Conservation (phyloP, 2,329 filamentous ascomycete species). For the Dactylellina cionopaga region DNA sequence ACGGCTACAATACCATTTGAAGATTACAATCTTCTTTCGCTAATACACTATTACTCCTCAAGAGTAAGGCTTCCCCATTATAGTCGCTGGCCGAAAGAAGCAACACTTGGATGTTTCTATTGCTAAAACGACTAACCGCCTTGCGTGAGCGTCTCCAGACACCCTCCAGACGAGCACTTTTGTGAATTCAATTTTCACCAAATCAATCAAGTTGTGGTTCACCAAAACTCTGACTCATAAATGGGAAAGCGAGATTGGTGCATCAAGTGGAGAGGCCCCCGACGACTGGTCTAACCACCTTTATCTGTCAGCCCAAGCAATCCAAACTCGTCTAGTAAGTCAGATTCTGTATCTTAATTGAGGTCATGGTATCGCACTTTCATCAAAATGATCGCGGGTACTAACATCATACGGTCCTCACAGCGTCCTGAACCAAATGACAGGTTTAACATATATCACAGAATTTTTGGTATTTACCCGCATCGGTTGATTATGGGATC, state of each 20-base stretch:
- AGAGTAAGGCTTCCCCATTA: no score
- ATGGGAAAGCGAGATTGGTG: background rate
- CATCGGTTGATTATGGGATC: background rate
- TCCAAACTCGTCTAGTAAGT: no score
- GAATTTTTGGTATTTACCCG: background rate
- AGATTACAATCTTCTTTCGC: no score
- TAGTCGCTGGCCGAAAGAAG: no score
- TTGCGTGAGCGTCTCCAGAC: no score
- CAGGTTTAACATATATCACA: constrained; percentile 9
- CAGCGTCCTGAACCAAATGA: constrained; percentile 20
- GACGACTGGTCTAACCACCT: constrained; percentile 1
- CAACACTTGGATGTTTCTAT: no score
- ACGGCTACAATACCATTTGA: no score
- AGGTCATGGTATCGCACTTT: no score
- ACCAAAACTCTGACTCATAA: background rate
- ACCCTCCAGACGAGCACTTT: background rate
- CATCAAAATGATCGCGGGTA: no score
- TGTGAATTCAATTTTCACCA: constrained; percentile 1
- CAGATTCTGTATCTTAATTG: no score
- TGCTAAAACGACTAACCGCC: no score
- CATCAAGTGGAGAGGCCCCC: background rate
- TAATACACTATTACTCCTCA: no score
- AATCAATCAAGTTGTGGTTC: constrained; percentile 6
- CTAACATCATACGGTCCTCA: background rate
- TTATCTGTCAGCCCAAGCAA: background rate